Evolutionary conservation across 768 basidiomycete species (phyloP), one percentile per base, ranked within the genome.

Genomic region (Psilocybe tampanensis): DNA sequence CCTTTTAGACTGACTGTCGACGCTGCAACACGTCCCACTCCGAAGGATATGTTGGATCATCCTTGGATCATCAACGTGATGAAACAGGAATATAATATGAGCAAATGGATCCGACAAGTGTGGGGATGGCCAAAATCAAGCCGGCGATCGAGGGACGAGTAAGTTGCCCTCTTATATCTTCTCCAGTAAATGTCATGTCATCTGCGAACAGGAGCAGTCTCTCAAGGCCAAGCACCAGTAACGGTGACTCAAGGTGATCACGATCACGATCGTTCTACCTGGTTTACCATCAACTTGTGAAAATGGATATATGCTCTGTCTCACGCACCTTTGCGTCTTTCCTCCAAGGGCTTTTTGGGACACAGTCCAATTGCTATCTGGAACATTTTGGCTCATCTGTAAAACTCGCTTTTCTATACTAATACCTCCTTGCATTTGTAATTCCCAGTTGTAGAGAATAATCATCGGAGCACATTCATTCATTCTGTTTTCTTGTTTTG

Each of bases 81-180:
- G 84, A 86, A 85, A 69, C 83, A 88, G 68, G 91, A 94, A 62
- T 87, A 92, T 36, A 86, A 91, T 58, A 95, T 96, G 92, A 89
- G 86, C 7, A 85, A 84, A 66, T 96, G 93, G 93, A 88, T 94
- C 56, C 80, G 86, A 60, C 81, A 90, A 67, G 88, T 94, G 41
- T 94, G 90, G 90, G 85, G 82, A 56, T 93, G 90, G 90, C 79
- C 80, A 51, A 80, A 78, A 70, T 65, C 80, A 18, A 69, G 66
- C 58, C 76, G 77, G 52, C 73, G 69, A 70, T 72, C 78, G 60
- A 74, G 73, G 62, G 78, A 83, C 63, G 72, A 74, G 82, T 80
- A 60, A 52, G 75, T 66, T 36, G 41, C 44, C 22, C n/a, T 52
- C 44, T 44, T 23, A n/a, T 54, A 15, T 24, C n/a, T 49, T n/a